These are phyloP conservation scores for Xylaria venustula DNA, from an alignment of 495 filamentous ascomycete species.

Conservation along the genomic window DNA sequence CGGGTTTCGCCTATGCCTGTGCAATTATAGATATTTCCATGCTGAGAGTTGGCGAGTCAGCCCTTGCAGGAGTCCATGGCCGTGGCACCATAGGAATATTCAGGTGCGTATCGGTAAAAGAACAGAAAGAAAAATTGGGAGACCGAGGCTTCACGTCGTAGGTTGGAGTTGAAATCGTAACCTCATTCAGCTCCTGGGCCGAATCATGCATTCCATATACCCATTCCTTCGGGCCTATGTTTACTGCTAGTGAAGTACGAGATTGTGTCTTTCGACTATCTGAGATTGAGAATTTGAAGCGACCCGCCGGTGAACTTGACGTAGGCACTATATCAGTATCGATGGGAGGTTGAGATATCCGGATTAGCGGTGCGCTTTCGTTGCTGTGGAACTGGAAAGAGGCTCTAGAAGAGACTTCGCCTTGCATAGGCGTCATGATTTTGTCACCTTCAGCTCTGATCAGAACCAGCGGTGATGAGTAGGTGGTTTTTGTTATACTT, in stretches of 20 bases:
- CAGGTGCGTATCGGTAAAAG: neutral
- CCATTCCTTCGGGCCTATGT: neutral
- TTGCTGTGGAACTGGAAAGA: neutral
- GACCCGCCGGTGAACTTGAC: neutral
- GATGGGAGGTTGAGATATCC: neutral
- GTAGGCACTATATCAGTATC: neutral
- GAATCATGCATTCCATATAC: neutral
- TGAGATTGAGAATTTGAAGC: no score
- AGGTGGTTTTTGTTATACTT: neutral
- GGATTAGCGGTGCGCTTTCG: neutral
- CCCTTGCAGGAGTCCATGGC: neutral
- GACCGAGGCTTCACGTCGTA: neutral
- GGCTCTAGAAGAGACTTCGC: neutral
- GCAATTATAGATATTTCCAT: neutral
- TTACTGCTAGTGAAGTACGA: neutral
- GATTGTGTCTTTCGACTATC: no score
- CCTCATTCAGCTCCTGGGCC: neutral
- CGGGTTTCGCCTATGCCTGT: neutral
- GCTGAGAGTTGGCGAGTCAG: constrained; percentile 1
- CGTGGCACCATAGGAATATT: neutral
- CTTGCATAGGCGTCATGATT: neutral
- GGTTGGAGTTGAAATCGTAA: neutral
- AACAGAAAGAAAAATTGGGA: neutral
- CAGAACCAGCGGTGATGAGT: neutral
- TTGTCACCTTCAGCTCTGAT: neutral